Percentiles rank a stretch among this genome's conserved stretches.
Conservation (phyloP, 2,329 filamentous ascomycete genomes). For the Phyllosticta citribraziliensis region DNA sequence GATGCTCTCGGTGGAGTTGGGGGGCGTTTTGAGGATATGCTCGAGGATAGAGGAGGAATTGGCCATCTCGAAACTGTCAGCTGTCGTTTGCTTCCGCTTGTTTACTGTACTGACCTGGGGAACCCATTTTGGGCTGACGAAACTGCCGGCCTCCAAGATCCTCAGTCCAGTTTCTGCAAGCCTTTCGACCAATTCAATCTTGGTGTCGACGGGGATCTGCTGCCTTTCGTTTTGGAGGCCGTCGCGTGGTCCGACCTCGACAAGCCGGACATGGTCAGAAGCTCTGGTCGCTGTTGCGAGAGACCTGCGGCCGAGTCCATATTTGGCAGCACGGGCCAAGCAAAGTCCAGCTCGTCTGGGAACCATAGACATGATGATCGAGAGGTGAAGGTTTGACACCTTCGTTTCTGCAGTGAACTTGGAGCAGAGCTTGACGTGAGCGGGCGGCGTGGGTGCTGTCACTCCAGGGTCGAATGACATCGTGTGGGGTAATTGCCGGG, state of each 20-base stretch:
- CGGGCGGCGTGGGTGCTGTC: not conserved
- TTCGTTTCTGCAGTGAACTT: not conserved
- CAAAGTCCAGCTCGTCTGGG: not conserved
- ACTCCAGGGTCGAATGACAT: slow-evolving; percentile 5
- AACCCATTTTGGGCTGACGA: slow-evolving; percentile 76
- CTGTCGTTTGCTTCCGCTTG: slow-evolving; percentile 8
- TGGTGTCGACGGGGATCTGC: slow-evolving; percentile 59
- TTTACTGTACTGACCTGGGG: slow-evolving; percentile 45
- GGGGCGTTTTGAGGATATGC: slow-evolving; percentile 51
- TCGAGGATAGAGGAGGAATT: slow-evolving; percentile 66
- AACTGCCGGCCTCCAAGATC: slow-evolving; percentile 72
- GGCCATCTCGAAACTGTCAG: slow-evolving; percentile 52
- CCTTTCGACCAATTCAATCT: slow-evolving; percentile 64
- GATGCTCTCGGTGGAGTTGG: slow-evolving; percentile 45
- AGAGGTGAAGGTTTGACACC: not conserved
- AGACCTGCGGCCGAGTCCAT: not conserved
- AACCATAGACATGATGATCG: slow-evolving; percentile 1
- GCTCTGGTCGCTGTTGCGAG: not conserved
- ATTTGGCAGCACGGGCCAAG: not conserved
- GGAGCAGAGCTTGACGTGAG: not conserved
- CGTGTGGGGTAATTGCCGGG: slow-evolving; percentile 9
- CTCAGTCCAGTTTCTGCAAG: slow-evolving; percentile 58
- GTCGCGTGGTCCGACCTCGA: slow-evolving; percentile 78
- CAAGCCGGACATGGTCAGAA: slow-evolving; percentile 44
- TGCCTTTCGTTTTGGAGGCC: slow-evolving; percentile 80